Evolutionary conservation across 352 stramenopile species (phyloP).

Genomic region (Globisporangium cylindrosporum): DNA sequence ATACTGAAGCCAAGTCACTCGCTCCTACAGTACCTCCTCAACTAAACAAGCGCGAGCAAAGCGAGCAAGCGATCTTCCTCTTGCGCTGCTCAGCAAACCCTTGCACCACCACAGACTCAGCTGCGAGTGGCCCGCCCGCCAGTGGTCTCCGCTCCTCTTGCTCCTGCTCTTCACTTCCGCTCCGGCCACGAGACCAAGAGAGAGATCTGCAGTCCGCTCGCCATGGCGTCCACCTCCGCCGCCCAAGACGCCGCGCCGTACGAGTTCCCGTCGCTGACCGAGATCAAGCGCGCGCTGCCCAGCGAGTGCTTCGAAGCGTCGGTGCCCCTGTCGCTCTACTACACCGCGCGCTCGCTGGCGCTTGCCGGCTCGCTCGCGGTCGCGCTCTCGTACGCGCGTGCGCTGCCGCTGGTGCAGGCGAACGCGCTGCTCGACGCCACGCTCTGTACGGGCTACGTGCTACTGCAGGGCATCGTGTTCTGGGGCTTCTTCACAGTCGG

Average conservation of each 20-base stretch:
- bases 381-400: constrained; percentile 38
- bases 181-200: constrained; percentile 2
- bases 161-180: constrained; percentile 1
- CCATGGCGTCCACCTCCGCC: constrained; percentile 26
- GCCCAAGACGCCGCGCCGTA: constrained; percentile 23
- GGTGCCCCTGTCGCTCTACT: constrained; percentile 67
- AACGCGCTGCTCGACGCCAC: constrained; percentile 35
- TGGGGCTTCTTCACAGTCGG: constrained; percentile 85
- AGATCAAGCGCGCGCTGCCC: constrained; percentile 78
- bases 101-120: background rate
- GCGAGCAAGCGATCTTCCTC: background rate
- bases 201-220: background rate
- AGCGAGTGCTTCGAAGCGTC: constrained; percentile 73
- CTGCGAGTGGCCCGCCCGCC: background rate
- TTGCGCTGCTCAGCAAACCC: constrained; percentile 4
- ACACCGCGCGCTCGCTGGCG: constrained; percentile 52
- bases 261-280: constrained; percentile 73
- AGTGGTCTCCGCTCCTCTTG: background rate
- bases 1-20: constrained; percentile 12
- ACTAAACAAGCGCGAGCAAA: background rate
- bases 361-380: constrained; percentile 43
- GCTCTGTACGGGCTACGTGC: constrained; percentile 55
- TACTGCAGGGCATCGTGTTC: constrained; percentile 76
- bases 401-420: constrained; percentile 37
- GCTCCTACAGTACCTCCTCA: background rate